Evolutionary conservation across 495 filamentous ascomycete species (phyloP).

Genomic region (Aspergillus nidulans): DNA sequence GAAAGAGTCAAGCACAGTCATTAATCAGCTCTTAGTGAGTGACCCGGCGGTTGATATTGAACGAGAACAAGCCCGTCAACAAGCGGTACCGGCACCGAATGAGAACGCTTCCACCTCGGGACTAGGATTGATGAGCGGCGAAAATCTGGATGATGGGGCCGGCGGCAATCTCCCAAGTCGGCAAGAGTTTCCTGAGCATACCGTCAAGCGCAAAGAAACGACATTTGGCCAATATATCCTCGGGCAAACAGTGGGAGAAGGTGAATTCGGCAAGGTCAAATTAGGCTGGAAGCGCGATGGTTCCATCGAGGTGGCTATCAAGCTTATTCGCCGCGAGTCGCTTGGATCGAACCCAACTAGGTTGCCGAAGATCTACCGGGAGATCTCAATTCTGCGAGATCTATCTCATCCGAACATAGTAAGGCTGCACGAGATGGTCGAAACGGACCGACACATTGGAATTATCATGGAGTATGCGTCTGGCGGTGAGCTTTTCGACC

Average conservation of each 20-base stretch:
- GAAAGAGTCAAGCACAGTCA: conserved; percentile 49
- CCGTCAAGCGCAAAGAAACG: conserved; percentile 63
- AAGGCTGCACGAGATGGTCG: conserved; percentile 94
- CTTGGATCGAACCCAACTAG: conserved; percentile 81
- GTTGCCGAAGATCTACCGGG: conserved; percentile 93
- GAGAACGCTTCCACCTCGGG: conserved; percentile 50
- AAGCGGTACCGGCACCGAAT: conserved; percentile 57
- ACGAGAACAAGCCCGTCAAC: conserved; percentile 69
- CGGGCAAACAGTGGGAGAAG: conserved; percentile 95
- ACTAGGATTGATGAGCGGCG: conserved; percentile 49
- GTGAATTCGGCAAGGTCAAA: conserved; percentile 98
- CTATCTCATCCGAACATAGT: conserved; percentile 96
- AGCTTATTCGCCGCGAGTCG: conserved; percentile 88
- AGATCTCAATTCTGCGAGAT: conserved; percentile 83
- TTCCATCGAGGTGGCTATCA: conserved; percentile 93
- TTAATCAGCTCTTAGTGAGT: conserved; percentile 72
- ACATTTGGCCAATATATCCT: conserved; percentile 93
- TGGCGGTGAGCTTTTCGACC: conserved; percentile 95
- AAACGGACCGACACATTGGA: conserved; percentile 92
- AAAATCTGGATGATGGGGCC: conserved; percentile 57
- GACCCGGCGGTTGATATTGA: conserved; percentile 76
- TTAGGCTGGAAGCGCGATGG: conserved; percentile 98
- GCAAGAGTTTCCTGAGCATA: conserved; percentile 64
- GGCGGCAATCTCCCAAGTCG: conserved; percentile 63
- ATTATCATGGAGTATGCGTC: conserved; percentile 99